Percentiles rank a stretch among this genome's conserved stretches.
Evolutionary conservation across 352 stramenopile genomes (phyloP).

Genomic region (Peronospora destructor): DNA sequence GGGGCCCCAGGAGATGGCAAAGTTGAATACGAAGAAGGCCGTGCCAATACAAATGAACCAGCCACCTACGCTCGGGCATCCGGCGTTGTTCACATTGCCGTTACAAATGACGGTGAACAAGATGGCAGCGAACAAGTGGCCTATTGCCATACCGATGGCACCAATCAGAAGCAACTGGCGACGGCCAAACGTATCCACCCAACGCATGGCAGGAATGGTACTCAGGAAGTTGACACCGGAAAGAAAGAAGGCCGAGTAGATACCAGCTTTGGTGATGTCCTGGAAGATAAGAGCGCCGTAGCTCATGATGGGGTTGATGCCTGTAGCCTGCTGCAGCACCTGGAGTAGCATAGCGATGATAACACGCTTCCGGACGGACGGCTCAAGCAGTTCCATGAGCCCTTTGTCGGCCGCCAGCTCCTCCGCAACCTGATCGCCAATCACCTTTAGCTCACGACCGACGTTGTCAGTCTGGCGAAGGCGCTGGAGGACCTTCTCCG

Average conservation of each 20-base stretch:
- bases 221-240: conserved; percentile 30
- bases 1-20: conserved; percentile 38
- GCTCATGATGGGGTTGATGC: conserved; percentile 27
- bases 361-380: conserved; percentile 11
- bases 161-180: conserved; percentile 35
- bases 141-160: conserved; percentile 36
- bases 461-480: conserved; percentile 25
- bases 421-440: conserved; percentile 23
- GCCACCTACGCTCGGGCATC: conserved; percentile 23
- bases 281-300: conserved; percentile 11
- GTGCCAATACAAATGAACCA: conserved; percentile 35
- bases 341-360: conserved; percentile 12
- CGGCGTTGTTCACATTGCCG: conserved; percentile 23
- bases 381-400: conserved; percentile 25
- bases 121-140: conserved; percentile 31
- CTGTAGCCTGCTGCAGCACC: conserved; percentile 13
- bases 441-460: conserved; percentile 8
- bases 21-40: conserved; percentile 38
- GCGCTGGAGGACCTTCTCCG: conserved; percentile 28
- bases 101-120: conserved; percentile 34
- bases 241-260: conserved; percentile 9
- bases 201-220: conserved; percentile 35
- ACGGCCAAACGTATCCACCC: conserved; percentile 34
- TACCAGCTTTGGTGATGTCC: conserved; percentile 8
- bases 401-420: conserved; percentile 17